phyloP scores from a whole-genome alignment of 306 rosid species.

The cucumber (Cucumis sativus) region DNA sequence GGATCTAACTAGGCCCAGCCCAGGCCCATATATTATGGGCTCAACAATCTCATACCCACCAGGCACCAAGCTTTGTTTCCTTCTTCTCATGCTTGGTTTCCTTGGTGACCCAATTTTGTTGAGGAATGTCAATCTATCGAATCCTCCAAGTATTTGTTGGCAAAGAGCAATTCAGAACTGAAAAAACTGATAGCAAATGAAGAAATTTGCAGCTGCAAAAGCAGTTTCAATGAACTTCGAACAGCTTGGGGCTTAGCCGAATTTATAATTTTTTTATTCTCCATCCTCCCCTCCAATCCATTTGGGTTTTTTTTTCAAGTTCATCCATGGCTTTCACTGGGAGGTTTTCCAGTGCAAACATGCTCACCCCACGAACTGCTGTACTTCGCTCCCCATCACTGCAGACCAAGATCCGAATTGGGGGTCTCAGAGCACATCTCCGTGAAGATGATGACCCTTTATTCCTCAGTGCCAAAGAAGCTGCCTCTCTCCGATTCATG shows the following conservation, averaged over 20 bases:
- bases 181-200: background rate
- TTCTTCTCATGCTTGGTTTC: too few species aligned
- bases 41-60: background rate
- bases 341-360: background rate
- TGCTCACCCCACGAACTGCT: background rate
- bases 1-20: background rate
- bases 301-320: background rate
- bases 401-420: background rate
- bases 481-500: background rate
- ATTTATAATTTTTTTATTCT: too few species aligned
- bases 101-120: too few species aligned
- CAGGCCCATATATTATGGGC: background rate
- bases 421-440: conserved; percentile 2
- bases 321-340: background rate
- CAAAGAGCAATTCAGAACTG: background rate
- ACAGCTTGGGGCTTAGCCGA: background rate
- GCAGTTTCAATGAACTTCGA: background rate
- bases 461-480: background rate
- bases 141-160: background rate
- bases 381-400: background rate
- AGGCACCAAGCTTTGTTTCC: too few species aligned
- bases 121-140: too few species aligned
- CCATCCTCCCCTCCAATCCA: background rate
- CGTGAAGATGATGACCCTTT: background rate
- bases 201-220: background rate